These are phyloP conservation scores for Coniferiporia weirii DNA, from an alignment of 1,284 basidiomycete genomes.

Conservation along the genomic window DNA sequence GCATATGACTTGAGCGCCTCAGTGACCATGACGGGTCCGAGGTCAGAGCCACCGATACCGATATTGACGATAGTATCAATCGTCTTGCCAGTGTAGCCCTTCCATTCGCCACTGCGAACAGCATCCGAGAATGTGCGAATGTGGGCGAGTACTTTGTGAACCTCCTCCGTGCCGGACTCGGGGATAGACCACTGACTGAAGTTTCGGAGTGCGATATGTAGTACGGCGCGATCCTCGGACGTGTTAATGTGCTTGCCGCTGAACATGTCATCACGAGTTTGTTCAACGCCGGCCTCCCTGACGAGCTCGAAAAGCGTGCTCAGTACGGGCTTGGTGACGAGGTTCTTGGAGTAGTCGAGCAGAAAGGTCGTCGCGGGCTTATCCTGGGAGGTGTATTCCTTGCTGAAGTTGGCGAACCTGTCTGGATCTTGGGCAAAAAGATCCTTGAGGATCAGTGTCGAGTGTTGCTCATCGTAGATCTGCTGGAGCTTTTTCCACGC, in stretches of 20 bases:
- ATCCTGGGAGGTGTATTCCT: slow-evolving; percentile 64
- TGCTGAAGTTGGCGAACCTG: slow-evolving; percentile 85
- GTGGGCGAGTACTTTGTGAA: slow-evolving; percentile 81
- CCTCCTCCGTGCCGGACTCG: slow-evolving; percentile 82
- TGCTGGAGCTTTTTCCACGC: slow-evolving; percentile 90
- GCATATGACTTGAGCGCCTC: slow-evolving; percentile 94
- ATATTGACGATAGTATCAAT: slow-evolving; percentile 98
- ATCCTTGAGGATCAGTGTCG: slow-evolving; percentile 80
- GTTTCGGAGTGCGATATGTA: slow-evolving; percentile 93
- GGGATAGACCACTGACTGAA: slow-evolving; percentile 68
- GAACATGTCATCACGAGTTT: slow-evolving; percentile 90
- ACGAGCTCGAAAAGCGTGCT: slow-evolving; percentile 74
- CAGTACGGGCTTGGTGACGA: slow-evolving; percentile 86
- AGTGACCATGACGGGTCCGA: slow-evolving; percentile 98
- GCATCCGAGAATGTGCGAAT: slow-evolving; percentile 88
- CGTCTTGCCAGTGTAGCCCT: slow-evolving; percentile 94
- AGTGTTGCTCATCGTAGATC: slow-evolving; percentile 73
- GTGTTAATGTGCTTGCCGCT: slow-evolving; percentile 97
- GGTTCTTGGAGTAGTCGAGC: slow-evolving; percentile 96
- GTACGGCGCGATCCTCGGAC: slow-evolving; percentile 92
- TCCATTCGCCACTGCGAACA: slow-evolving; percentile 86
- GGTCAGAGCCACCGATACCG: slow-evolving; percentile 96
- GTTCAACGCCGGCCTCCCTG: slow-evolving; percentile 83
- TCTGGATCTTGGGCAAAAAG: slow-evolving; percentile 86
- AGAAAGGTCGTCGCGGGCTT: slow-evolving; percentile 77